A percentile compares a stretch with the other conserved stretches of the same genome.
Conservation (phyloP, 495 filamentous ascomycete species). For the Darksidea phi region DNA sequence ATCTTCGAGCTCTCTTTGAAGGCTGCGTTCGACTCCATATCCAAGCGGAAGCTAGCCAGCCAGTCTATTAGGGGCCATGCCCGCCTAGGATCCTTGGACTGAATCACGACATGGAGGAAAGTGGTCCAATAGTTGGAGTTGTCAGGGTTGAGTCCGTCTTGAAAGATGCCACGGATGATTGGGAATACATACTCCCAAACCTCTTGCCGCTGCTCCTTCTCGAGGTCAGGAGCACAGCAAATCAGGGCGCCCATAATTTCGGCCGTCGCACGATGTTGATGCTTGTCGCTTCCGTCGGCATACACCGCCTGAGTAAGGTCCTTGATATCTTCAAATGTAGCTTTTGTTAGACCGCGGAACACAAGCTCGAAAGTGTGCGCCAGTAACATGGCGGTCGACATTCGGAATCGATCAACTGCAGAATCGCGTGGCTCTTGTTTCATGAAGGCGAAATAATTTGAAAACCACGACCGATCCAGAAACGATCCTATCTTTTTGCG, state of each 20-base stretch:
- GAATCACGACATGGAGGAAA: slow-evolving; percentile 81
- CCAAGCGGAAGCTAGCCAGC: slow-evolving; percentile 80
- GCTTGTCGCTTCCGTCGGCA: slow-evolving; percentile 93
- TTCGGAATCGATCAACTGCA: slow-evolving; percentile 79
- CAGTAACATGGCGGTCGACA: slow-evolving; percentile 79
- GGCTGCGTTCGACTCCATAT: slow-evolving; percentile 92
- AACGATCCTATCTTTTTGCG: slow-evolving; percentile 78
- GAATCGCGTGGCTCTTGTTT: slow-evolving; percentile 95
- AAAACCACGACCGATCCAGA: slow-evolving; percentile 81
- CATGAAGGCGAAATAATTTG: slow-evolving; percentile 82
- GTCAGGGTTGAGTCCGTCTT: slow-evolving; percentile 88
- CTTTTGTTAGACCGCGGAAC: slow-evolving; percentile 66
- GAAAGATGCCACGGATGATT: slow-evolving; percentile 79
- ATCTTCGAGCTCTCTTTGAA: slow-evolving; percentile 99
- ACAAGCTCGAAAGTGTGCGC: slow-evolving; percentile 87
- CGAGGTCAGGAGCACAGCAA: slow-evolving; percentile 68
- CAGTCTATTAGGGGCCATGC: slow-evolving; percentile 82
- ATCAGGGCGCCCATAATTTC: slow-evolving; percentile 90
- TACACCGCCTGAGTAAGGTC: slow-evolving; percentile 71
- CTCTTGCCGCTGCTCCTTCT: slow-evolving; percentile 62
- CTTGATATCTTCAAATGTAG: slow-evolving; percentile 84
- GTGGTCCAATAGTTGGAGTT: slow-evolving; percentile 93
- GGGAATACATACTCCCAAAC: slow-evolving; percentile 91
- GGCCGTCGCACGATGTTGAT: slow-evolving; percentile 93
- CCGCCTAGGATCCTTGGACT: slow-evolving; percentile 81